These are phyloP conservation scores for Cordia subcordata DNA, from an alignment of 257 asterid species.

Conservation along the genomic window DNA sequence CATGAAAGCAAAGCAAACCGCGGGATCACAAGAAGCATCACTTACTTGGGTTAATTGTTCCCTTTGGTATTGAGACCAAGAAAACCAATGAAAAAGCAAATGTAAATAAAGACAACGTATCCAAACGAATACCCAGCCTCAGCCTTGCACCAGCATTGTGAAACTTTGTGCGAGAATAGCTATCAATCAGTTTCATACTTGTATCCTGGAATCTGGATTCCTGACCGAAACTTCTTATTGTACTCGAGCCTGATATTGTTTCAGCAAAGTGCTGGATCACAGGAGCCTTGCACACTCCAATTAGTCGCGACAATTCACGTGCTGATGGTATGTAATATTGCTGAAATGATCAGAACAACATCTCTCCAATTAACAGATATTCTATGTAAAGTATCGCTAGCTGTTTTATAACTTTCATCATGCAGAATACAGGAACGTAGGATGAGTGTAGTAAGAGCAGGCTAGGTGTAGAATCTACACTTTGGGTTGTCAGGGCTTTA, in stretches of 20 bases:
- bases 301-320: constrained; percentile 71
- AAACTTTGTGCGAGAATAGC: constrained; percentile 75
- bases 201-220: constrained; percentile 58
- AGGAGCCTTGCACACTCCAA: constrained; percentile 92
- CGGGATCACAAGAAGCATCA: constrained; percentile 27
- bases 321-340: constrained; percentile 83
- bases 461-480: too few species aligned
- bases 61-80: constrained; percentile 67
- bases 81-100: constrained; percentile 62
- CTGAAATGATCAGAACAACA: constrained; percentile 24
- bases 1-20: neutral
- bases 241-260: constrained; percentile 81
- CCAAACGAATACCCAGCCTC: constrained; percentile 91
- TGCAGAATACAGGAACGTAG: too few species aligned
- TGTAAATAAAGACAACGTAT: constrained; percentile 60
- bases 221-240: constrained; percentile 83
- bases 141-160: constrained; percentile 75
- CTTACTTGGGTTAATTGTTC: constrained; percentile 82
- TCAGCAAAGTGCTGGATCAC: constrained; percentile 87
- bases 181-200: constrained; percentile 72
- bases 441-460: too few species aligned
- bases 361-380: too few species aligned
- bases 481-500: too few species aligned
- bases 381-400: too few species aligned
- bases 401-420: too few species aligned